Evolutionary conservation across 2,329 filamentous ascomycete species (phyloP).

Genomic region (Sarocladium brachiariae): DNA sequence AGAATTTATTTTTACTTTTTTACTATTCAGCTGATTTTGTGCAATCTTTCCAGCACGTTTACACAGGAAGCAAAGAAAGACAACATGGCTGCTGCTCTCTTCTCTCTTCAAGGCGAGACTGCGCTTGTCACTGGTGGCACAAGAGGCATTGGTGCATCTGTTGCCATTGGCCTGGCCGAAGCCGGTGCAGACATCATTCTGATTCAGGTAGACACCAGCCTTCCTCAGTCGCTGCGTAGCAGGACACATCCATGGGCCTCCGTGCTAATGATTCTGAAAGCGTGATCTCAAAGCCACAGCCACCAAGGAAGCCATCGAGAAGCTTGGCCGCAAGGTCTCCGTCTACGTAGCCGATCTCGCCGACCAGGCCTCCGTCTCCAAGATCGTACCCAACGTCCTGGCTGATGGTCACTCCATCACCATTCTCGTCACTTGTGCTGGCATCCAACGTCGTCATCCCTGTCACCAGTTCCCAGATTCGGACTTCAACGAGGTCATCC

Average conservation of each 20-base stretch:
- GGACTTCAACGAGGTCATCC: slow-evolving; percentile 75
- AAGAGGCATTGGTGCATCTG: slow-evolving; percentile 50
- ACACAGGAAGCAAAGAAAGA: not conserved
- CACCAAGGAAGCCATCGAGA: slow-evolving; percentile 57
- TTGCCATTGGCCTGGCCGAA: slow-evolving; percentile 51
- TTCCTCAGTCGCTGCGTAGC: no score
- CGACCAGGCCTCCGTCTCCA: slow-evolving; percentile 50
- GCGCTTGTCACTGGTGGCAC: slow-evolving; percentile 52
- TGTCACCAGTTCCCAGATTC: slow-evolving; percentile 67
- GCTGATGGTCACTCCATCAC: slow-evolving; percentile 58
- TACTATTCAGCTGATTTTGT: no score
- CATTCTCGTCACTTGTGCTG: slow-evolving; percentile 80
- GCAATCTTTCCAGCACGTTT: no score
- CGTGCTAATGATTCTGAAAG: no score
- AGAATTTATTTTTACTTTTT: no score
- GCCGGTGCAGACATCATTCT: slow-evolving; percentile 51
- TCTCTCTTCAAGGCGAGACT: slow-evolving; percentile 50
- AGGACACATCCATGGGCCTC: no score
- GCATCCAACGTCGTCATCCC: slow-evolving; percentile 74
- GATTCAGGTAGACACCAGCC: slow-evolving; percentile 36
- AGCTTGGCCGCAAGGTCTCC: slow-evolving; percentile 57
- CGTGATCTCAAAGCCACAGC: slow-evolving; percentile 33
- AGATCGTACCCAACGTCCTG: slow-evolving; percentile 54
- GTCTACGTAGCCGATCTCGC: slow-evolving; percentile 68
- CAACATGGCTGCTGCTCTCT: slow-evolving; percentile 32